Evolutionary conservation across 2,329 filamentous ascomycete species (phyloP).

Genomic region (Didymella keratinophila): DNA sequence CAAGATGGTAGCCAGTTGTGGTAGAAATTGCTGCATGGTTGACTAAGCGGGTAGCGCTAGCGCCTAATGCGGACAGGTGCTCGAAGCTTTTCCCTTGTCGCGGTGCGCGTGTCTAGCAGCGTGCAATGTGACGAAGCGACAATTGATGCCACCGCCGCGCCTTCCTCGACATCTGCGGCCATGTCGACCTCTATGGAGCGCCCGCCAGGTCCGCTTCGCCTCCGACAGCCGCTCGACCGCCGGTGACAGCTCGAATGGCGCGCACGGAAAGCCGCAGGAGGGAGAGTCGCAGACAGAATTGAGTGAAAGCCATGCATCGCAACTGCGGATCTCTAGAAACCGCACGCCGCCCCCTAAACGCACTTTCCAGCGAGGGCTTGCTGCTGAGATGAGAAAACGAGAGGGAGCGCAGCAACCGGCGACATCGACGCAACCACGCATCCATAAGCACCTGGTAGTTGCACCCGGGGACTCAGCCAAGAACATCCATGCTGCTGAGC

Average conservation of each 20-base stretch:
- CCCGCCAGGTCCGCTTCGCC: conserved; percentile 44
- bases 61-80: conserved; percentile 16
- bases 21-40: conserved; percentile 21
- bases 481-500: too few species aligned
- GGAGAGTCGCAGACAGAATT: background rate
- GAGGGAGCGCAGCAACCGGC: too few species aligned
- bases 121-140: conserved; percentile 46
- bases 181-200: conserved; percentile 53
- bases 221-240: conserved; percentile 26
- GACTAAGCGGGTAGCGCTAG: conserved; percentile 32
- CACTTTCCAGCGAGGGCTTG: too few species aligned
- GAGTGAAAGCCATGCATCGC: background rate
- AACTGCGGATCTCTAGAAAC: too few species aligned
- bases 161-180: conserved; percentile 53
- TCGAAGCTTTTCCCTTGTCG: conserved; percentile 31
- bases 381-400: too few species aligned
- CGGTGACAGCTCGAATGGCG: conserved; percentile 15
- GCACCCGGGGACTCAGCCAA: too few species aligned
- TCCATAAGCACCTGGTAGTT: background rate
- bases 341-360: too few species aligned
- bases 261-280: background rate
- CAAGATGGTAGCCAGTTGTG: conserved; percentile 12
- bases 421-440: too few species aligned
- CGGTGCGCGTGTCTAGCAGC: conserved; percentile 21
- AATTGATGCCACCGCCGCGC: conserved; percentile 57